phyloP scores from a whole-genome alignment of 768 basidiomycete species.

The Pisolithus microcarpus region DNA sequence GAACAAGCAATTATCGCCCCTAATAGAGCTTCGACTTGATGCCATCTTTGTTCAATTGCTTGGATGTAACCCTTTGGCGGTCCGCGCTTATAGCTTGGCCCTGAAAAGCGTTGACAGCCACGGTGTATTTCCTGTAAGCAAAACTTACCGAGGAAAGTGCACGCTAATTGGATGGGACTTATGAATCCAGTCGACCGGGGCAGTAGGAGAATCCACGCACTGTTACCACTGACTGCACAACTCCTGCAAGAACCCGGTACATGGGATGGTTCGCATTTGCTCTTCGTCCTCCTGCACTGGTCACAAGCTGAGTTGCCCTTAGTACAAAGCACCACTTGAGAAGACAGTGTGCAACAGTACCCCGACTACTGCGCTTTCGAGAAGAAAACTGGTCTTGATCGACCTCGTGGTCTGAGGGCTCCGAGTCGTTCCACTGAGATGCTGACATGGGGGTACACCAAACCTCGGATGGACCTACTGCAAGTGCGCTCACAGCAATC shows the following conservation, averaged over 20 bases:
- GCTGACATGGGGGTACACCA: constrained; percentile 18
- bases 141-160: constrained; percentile 55
- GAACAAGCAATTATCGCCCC: constrained; percentile 72
- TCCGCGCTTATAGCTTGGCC: constrained; percentile 75
- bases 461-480: no score
- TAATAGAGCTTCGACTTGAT: constrained; percentile 86
- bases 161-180: constrained; percentile 34
- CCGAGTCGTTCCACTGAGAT: constrained; percentile 48
- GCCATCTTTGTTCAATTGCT: constrained; percentile 87
- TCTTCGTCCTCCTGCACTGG: constrained; percentile 82
- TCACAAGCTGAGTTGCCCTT: constrained; percentile 57
- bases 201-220: constrained; percentile 27
- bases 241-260: constrained; percentile 54
- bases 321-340: constrained; percentile 5
- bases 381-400: constrained; percentile 35
- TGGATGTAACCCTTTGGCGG: constrained; percentile 90
- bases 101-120: constrained; percentile 28
- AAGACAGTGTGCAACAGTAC: constrained; percentile 24
- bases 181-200: constrained; percentile 4
- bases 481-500: not conserved
- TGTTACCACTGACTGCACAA: constrained; percentile 50
- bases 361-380: constrained; percentile 61
- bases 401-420: constrained; percentile 52
- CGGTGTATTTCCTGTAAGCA: not conserved
- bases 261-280: constrained; percentile 65